Percentiles rank a stretch among this genome's conserved stretches.
These are phyloP conservation scores for Leucogyrophana mollusca DNA, from an alignment of 768 basidiomycete species.

Conservation along the genomic window DNA sequence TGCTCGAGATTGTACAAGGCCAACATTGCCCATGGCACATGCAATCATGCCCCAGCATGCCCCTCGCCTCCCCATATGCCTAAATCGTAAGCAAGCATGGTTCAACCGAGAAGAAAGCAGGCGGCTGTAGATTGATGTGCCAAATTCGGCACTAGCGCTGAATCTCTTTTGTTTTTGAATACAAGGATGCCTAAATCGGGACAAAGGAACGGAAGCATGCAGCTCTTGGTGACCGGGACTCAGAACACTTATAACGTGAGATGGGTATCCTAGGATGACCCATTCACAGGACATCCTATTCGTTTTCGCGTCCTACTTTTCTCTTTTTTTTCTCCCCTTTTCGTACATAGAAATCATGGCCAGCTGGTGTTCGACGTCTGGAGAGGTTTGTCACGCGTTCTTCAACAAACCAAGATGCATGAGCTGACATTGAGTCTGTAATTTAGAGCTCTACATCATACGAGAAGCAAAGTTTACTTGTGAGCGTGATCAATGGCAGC, in stretches of 20 bases:
- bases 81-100: background rate
- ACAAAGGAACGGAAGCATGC: slow-evolving; percentile 18
- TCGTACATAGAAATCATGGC: slow-evolving; percentile 17
- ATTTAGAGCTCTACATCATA: slow-evolving; percentile 21
- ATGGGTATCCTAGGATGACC: slow-evolving; percentile 4
- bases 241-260: slow-evolving; percentile 12
- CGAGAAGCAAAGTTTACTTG: slow-evolving; percentile 16
- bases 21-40: no score
- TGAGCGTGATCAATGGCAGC: slow-evolving; percentile 18
- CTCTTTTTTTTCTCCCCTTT: background rate
- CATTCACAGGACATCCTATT: slow-evolving; percentile 7
- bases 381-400: slow-evolving; percentile 21
- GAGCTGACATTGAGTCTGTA: slow-evolving; percentile 12
- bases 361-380: slow-evolving; percentile 21
- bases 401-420: background rate
- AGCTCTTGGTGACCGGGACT: slow-evolving; percentile 9
- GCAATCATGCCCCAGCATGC: no score
- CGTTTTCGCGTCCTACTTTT: background rate
- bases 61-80: no score
- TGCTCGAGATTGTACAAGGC: no score
- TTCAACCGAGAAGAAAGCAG: slow-evolving; percentile 3
- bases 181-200: slow-evolving; percentile 31
- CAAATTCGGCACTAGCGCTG: slow-evolving; percentile 1
- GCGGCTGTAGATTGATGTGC: background rate
- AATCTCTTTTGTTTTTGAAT: slow-evolving; percentile 23